Percentiles rank a stretch among this genome's conserved stretches.
Conservation (phyloP, 2,329 filamentous ascomycete genomes). For the Aspergillus japonicus region DNA sequence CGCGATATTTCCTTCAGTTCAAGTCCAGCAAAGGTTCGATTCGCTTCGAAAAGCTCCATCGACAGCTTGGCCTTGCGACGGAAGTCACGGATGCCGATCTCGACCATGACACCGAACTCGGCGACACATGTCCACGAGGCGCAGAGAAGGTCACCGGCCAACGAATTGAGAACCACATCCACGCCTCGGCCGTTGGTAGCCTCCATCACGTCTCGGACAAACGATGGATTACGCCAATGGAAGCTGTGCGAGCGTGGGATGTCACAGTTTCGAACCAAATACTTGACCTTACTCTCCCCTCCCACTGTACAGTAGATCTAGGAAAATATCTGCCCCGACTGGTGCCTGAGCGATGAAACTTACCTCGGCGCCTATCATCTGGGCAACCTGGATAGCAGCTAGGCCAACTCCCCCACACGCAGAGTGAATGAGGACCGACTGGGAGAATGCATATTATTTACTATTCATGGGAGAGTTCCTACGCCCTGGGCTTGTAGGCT, state of each 20-base stretch:
- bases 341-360: neutral
- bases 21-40: slow-evolving; percentile 14
- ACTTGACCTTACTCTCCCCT: slow-evolving; percentile 22
- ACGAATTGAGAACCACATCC: slow-evolving; percentile 30
- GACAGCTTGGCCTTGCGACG: slow-evolving; percentile 6
- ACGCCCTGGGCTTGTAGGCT: no score
- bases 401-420: slow-evolving; percentile 22
- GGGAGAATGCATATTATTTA: neutral
- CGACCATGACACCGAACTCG: slow-evolving; percentile 22
- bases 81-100: slow-evolving; percentile 20
- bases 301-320: slow-evolving; percentile 24
- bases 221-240: slow-evolving; percentile 22
- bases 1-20: slow-evolving; percentile 1
- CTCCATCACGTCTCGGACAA: slow-evolving; percentile 17
- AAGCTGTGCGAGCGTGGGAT: slow-evolving; percentile 27
- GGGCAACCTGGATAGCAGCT: slow-evolving; percentile 22
- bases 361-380: slow-evolving; percentile 3
- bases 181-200: slow-evolving; percentile 25
- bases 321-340: neutral
- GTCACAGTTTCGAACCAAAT: slow-evolving; percentile 14
- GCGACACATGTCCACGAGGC: slow-evolving; percentile 29
- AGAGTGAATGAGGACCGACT: slow-evolving; percentile 25
- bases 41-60: slow-evolving; percentile 19
- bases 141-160: slow-evolving; percentile 29
- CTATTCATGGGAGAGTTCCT: no score